phyloP scores from a whole-genome alignment of 192 early-diverging fungal genomes.

The Coemansia sp. region DNA sequence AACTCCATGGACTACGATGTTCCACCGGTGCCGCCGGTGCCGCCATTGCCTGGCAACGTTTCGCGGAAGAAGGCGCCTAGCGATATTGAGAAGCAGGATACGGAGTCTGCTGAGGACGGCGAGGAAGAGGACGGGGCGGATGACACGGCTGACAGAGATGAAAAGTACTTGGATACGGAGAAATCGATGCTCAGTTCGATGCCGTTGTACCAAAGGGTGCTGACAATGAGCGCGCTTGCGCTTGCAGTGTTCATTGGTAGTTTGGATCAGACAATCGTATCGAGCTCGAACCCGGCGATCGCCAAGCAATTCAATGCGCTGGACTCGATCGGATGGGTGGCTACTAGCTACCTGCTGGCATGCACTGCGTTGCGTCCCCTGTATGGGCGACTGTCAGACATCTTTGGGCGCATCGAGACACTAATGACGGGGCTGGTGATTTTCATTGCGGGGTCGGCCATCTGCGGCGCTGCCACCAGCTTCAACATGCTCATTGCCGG shows the following conservation, averaged over 20 bases:
- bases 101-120: not conserved
- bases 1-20: constrained; percentile 1
- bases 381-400: constrained; percentile 78
- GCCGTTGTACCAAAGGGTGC: constrained; percentile 14
- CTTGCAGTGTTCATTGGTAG: constrained; percentile 48
- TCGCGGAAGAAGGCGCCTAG: not conserved
- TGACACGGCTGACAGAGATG: constrained; percentile 13
- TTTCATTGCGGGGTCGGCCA: constrained; percentile 56
- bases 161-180: constrained; percentile 9
- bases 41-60: not conserved
- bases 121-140: not conserved
- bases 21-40: not conserved
- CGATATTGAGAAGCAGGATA: not conserved
- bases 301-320: constrained; percentile 56
- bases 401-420: constrained; percentile 70
- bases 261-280: constrained; percentile 62
- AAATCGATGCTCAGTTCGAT: constrained; percentile 23
- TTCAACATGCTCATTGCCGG: constrained; percentile 67
- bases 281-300: constrained; percentile 62
- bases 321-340: constrained; percentile 71
- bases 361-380: constrained; percentile 72
- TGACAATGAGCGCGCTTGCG: constrained; percentile 36
- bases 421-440: constrained; percentile 56
- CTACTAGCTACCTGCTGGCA: constrained; percentile 63
- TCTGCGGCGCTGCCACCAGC: constrained; percentile 53